Base-by-base conservation (phyloP, 2,329 filamentous ascomycete species). In the Colletotrichum sojae region DNA sequence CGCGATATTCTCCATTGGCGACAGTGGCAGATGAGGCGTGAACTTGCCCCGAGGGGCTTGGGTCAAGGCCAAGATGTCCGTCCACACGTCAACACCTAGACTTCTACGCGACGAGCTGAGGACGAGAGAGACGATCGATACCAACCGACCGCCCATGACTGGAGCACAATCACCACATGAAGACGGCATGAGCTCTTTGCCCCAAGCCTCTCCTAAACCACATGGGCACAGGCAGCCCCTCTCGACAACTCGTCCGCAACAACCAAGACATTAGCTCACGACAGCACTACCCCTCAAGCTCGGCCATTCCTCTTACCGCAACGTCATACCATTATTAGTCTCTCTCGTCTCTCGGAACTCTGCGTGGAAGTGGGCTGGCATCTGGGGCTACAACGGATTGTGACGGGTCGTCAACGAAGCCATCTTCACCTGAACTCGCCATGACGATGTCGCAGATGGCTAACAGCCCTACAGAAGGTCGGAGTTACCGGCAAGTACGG, bases 401-500 rank as follows among this genome's bases (percentile, higher is more conserved):
- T 59, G 61, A 55, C 15, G 27, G 15, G n/a, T 9, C 15, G 18
- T 22, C 15, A 61, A 69, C 46, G 56, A 40, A 67, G 62, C 56
- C 67, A 53, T n/a, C 40, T 49, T 54, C 36, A 6, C 4, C 5
- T 45, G 52, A 36, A 31, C 39, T n/a, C n/a, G 12, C 3, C 9
- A 36, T 13, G 25, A 40, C 16, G 3, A 18, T 9, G 18, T 8
- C 51, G 20, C 51, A 69, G 60, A 71, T 70, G 36, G 39, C 70
- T 68, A 68, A 71, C 68, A 68, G 65, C 60, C 60, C 22, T 27
- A 71, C 40, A 94, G 92, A 97, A 97, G 93, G 94, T 97, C 91
- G 94, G 94, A 85, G 95, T 98, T 85, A 98, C 95, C 89, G 94
- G 73, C 63, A 97, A 97, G 91, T 98, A 97, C 88, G 95, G 95